Conservation (phyloP, 176 grass and related monocot species). For the Themeda triandra region DNA sequence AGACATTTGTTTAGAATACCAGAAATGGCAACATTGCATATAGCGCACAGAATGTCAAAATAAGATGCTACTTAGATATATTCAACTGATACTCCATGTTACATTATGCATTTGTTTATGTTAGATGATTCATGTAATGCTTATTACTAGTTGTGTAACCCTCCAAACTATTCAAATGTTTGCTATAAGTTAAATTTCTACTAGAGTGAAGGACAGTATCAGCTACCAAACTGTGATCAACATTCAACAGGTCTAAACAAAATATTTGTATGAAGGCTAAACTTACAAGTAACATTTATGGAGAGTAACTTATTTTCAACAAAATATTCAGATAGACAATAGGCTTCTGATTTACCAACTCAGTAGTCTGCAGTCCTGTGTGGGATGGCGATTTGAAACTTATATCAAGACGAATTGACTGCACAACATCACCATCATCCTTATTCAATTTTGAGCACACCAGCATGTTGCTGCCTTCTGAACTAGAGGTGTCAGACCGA, state of each 20-base stretch:
- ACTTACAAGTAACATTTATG: constrained; percentile 7
- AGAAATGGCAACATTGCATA: background rate
- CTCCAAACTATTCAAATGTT: constrained; percentile 10
- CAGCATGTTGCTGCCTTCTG: constrained; percentile 45
- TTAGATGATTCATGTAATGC: constrained; percentile 2
- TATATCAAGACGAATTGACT: constrained; percentile 96
- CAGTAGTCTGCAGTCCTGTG: constrained; percentile 89
- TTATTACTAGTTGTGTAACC: background rate
- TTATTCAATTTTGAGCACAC: constrained; percentile 52
- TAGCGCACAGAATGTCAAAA: background rate
- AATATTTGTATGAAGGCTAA: constrained; percentile 1
- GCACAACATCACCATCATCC: constrained; percentile 49
- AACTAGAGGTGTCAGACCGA: constrained; percentile 55
- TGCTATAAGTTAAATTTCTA: background rate
- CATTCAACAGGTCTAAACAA: constrained; percentile 11
- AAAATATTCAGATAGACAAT: constrained; percentile 19
- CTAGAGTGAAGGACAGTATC: background rate
- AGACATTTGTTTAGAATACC: background rate
- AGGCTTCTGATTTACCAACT: constrained; percentile 67
- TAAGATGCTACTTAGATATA: constrained; percentile 10
- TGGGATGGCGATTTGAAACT: constrained; percentile 96
- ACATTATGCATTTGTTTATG: background rate
- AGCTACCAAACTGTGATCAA: constrained; percentile 10
- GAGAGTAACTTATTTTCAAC: constrained; percentile 1
- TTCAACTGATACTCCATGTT: background rate